Evolutionary conservation across 129 eudicot species (phyloP).

Genomic region (Flaveria sonorensis): DNA sequence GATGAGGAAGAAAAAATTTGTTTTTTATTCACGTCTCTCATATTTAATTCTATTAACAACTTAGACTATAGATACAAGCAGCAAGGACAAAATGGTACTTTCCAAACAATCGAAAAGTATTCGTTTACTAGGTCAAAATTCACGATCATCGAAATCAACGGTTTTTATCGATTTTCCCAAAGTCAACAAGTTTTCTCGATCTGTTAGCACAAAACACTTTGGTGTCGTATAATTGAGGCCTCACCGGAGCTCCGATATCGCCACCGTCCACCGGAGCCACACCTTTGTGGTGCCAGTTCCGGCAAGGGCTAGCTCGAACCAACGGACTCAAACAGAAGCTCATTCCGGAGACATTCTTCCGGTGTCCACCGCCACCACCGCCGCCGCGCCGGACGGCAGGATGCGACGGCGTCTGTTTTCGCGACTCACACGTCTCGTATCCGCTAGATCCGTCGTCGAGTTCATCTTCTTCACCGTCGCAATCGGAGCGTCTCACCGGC

Average conservation of each 20-base stretch:
- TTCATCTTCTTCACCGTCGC: slow-evolving; percentile 44
- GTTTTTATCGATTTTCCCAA: slow-evolving; percentile 52
- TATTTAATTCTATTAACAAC: no score
- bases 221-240: slow-evolving; percentile 42
- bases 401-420: slow-evolving; percentile 49
- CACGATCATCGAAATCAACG: slow-evolving; percentile 46
- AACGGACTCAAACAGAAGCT: slow-evolving; percentile 65
- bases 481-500: slow-evolving; percentile 56
- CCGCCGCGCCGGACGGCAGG: slow-evolving; percentile 32
- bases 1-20: no score
- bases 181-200: slow-evolving; percentile 73
- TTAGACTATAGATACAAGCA: background rate
- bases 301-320: slow-evolving; percentile 74
- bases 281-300: slow-evolving; percentile 64
- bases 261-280: slow-evolving; percentile 48
- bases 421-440: slow-evolving; percentile 46
- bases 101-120: background rate
- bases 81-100: slow-evolving; percentile 55
- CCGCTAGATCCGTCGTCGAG: slow-evolving; percentile 52
- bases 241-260: slow-evolving; percentile 48
- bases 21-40: no score
- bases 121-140: slow-evolving; percentile 24
- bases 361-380: slow-evolving; percentile 19
- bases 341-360: slow-evolving; percentile 45
- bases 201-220: slow-evolving; percentile 60